Conservation (phyloP, 2,329 filamentous ascomycete species). For the Trichophyton verrucosum region DNA sequence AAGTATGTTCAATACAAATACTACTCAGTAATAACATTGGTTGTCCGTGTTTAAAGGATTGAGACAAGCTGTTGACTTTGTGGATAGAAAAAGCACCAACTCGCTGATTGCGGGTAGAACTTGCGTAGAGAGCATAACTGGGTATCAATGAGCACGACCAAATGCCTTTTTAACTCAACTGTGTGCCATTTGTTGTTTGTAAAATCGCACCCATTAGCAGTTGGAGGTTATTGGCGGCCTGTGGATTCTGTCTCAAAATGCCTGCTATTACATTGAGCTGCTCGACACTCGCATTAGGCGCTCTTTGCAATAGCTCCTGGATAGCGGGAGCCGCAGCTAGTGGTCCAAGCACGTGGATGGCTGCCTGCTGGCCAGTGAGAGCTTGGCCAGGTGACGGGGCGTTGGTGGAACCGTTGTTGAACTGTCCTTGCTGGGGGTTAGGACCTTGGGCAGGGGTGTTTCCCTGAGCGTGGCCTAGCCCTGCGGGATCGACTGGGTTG, state of each 20-base stretch:
- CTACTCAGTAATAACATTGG: neutral
- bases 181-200: constrained; percentile 24
- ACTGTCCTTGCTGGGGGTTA: neutral
- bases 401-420: constrained; percentile 17
- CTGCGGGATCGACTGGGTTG: neutral
- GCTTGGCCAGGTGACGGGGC: constrained; percentile 16
- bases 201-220: constrained; percentile 32
- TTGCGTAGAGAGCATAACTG: neutral
- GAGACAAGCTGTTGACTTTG: neutral
- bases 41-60: neutral
- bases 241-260: constrained; percentile 54
- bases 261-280: constrained; percentile 63
- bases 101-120: neutral
- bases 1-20: neutral
- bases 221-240: constrained; percentile 48
- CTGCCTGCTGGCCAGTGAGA: constrained; percentile 42
- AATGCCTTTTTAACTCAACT: neutral
- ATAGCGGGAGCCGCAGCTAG: constrained; percentile 54
- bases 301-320: constrained; percentile 56
- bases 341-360: constrained; percentile 51
- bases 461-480: neutral
- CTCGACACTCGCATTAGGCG: constrained; percentile 52
- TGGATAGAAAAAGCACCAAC: neutral
- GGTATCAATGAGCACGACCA: neutral
- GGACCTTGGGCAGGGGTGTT: neutral